Conservation (phyloP, 2,329 filamentous ascomycete species). For the Alternaria triticimaculans region DNA sequence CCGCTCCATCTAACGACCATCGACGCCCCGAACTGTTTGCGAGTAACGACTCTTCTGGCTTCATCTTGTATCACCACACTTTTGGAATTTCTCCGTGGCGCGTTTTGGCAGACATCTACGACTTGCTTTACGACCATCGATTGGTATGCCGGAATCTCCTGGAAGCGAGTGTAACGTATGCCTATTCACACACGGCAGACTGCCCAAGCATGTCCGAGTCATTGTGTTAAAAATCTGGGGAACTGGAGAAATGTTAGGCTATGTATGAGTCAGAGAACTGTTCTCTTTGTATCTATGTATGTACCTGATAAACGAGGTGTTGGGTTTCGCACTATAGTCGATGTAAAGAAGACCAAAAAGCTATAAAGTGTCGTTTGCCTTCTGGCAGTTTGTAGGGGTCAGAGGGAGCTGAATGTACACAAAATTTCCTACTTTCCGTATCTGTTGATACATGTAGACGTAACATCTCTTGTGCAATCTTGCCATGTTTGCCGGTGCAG, state of each 20-base stretch:
- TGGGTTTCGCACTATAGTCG: neutral
- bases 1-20: neutral
- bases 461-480: neutral
- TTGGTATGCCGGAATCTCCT: neutral
- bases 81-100: neutral
- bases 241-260: neutral
- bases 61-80: neutral
- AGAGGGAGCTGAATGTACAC: neutral
- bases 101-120: neutral
- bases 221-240: neutral
- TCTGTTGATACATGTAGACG: neutral
- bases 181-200: neutral
- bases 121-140: neutral
- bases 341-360: neutral
- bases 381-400: neutral
- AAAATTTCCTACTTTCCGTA: accelerated
- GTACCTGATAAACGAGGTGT: neutral
- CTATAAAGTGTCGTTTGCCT: neutral
- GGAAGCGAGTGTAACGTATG: neutral
- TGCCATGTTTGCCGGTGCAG: neutral
- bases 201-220: neutral
- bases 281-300: neutral
- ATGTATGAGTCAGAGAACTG: neutral
- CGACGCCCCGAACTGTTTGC: neutral
- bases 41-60: neutral